Evolutionary conservation across 192 early-diverging fungal genomes (phyloP), one percentile per base, ranked within the genome.

Genomic region (Linnemannia zychae): DNA sequence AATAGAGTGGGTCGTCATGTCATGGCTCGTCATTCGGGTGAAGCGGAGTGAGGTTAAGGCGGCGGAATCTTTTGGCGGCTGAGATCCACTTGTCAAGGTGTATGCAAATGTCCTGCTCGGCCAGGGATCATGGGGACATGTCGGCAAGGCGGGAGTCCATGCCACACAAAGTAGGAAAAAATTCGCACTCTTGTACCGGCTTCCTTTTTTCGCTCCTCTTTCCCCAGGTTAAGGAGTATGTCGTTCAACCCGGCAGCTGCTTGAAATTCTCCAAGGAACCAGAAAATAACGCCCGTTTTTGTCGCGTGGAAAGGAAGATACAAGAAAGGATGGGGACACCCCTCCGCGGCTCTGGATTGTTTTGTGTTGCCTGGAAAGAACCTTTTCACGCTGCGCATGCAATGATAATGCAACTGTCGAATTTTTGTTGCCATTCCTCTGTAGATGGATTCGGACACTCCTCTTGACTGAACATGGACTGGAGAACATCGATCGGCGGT

Each of bases 401-500:
- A 46, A 66, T 52, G 53, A 44, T 7, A 57, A 20, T n/a, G 52
- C 57, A 37, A 36, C 52, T 18, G 52, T 20, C 57, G 53, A 28
- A 49, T 34, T 50, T 70, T 48, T n/a, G 34, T 16, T 33, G 31
- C 75, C 33, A 81, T 9, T 53, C 47, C 50, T 69, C 68, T 74
- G 22, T n/a, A 34, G 73, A 65, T 37, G 34, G 20, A 75, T 44
- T 47, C 63, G 74, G 70, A 37, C 67, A 72, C 37, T 63, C 53
- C 68, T 57, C 46, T 50, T 81, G 80, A 81, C 74, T 20, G 70
- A 71, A 67, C 57, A 73, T 36, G 60, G 57, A 37, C 75, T 65
- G 60, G 70, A 53, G 70, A 77, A 24, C 36, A 67, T 31, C 48
- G 63, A 40, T 67, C 34, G 67, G 67, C 71, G 33, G 73, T 74